Evolutionary conservation across 2,329 filamentous ascomycete genomes (phyloP).

Genomic region (Parastagonospora nodorum): DNA sequence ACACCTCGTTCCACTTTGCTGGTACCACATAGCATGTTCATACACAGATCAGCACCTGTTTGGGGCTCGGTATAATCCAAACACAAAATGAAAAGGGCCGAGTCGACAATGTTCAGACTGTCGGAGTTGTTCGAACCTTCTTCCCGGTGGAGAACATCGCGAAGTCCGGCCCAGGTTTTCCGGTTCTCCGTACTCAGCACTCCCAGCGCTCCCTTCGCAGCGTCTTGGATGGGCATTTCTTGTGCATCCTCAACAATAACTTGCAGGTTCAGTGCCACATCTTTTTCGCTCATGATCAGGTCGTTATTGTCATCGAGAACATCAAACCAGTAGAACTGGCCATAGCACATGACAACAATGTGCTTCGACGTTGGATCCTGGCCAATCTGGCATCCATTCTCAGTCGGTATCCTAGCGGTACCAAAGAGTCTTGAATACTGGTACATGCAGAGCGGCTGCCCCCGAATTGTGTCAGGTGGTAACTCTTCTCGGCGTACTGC

Average conservation of each 20-base stretch:
- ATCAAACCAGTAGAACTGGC: slow-evolving; percentile 99
- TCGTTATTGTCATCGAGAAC: slow-evolving; percentile 93
- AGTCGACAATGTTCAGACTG: slow-evolving; percentile 93
- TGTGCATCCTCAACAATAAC: slow-evolving; percentile 90
- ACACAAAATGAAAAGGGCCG: slow-evolving; percentile 88
- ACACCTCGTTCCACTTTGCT: slow-evolving; percentile 90
- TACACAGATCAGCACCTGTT: slow-evolving; percentile 83
- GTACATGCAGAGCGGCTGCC: slow-evolving; percentile 93
- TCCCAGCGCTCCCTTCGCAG: slow-evolving; percentile 91
- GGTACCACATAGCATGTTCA: slow-evolving; percentile 97
- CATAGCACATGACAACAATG: slow-evolving; percentile 88
- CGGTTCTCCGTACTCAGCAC: slow-evolving; percentile 96
- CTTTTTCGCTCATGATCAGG: slow-evolving; percentile 95
- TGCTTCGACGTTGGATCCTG: slow-evolving; percentile 94
- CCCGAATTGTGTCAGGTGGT: slow-evolving; percentile 82
- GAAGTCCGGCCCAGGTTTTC: slow-evolving; percentile 90
- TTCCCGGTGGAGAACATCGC: slow-evolving; percentile 85
- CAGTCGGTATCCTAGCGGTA: slow-evolving; percentile 90
- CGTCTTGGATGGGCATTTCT: slow-evolving; percentile 87
- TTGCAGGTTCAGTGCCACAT: slow-evolving; percentile 87
- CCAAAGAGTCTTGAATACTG: slow-evolving; percentile 96
- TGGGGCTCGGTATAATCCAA: slow-evolving; percentile 89
- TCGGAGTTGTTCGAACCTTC: slow-evolving; percentile 93
- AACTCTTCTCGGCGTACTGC: slow-evolving; percentile 93
- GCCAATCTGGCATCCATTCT: slow-evolving; percentile 93